phyloP scores from a whole-genome alignment of 441 rosid genomes.

The Codiaeum variegatum region DNA sequence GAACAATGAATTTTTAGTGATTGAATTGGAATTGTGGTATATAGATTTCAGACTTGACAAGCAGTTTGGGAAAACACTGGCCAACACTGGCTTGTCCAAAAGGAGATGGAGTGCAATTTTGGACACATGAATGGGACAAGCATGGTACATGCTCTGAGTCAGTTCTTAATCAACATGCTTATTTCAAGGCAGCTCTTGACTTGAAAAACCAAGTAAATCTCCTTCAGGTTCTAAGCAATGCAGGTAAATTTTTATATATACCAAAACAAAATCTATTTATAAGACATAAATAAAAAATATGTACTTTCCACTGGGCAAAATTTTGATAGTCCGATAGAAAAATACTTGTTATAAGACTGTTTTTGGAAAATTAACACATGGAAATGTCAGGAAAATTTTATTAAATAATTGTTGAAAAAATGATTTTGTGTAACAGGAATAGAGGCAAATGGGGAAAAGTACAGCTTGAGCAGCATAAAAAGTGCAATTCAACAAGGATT shows the following conservation, averaged over 20 bases:
- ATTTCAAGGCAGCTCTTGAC: conserved; percentile 56
- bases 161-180: conserved; percentile 57
- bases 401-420: neutral
- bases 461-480: conserved; percentile 28
- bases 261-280: no score
- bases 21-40: neutral
- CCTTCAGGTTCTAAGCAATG: conserved; percentile 39
- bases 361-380: no score
- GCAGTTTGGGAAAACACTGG: conserved; percentile 55
- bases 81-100: conserved; percentile 84
- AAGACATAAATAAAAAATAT: no score
- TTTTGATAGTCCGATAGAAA: no score
- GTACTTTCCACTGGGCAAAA: no score
- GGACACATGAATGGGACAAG: conserved; percentile 84
- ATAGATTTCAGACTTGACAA: conserved; percentile 50
- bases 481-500: conserved; percentile 29
- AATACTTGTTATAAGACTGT: no score
- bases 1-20: neutral
- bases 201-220: conserved; percentile 47
- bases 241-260: conserved; percentile 27
- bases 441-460: conserved; percentile 18
- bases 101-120: conserved; percentile 26
- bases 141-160: conserved; percentile 88
- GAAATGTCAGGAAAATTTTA: neutral
- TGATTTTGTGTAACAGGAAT: conserved; percentile 12